Evolutionary conservation across 202 grass and related monocot species (phyloP).

Genomic region (Thinopyrum obtusiflorum): DNA sequence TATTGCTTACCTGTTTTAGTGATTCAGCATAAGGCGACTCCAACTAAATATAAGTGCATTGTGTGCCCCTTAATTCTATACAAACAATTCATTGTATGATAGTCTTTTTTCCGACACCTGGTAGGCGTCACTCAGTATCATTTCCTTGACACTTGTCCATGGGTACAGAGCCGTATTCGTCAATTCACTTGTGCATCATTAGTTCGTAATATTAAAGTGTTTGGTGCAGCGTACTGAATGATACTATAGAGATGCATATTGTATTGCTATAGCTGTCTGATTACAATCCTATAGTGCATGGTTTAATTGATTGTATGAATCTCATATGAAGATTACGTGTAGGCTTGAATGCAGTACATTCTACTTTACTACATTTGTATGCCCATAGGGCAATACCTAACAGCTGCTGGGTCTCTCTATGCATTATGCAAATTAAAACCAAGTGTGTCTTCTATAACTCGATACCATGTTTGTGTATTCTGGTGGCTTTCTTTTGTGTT

Average conservation of each 20-base stretch:
- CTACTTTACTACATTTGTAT: conserved; percentile 19
- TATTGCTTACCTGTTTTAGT: conserved; percentile 23
- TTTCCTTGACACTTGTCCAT: conserved; percentile 12
- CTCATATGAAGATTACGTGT: conserved; percentile 7
- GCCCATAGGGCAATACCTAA: conserved; percentile 6
- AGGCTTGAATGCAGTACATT: conserved; percentile 1
- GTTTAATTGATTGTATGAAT: conserved; percentile 9
- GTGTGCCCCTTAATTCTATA: not conserved
- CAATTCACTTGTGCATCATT: not conserved
- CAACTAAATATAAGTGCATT: not conserved
- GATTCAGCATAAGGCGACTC: not conserved
- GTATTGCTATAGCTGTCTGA: not conserved
- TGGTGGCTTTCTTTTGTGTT: not conserved
- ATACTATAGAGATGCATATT: conserved; percentile 23
- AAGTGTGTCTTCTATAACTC: conserved; percentile 21
- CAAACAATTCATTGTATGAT: conserved; percentile 8
- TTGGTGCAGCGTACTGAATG: not conserved
- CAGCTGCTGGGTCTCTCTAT: conserved; percentile 6
- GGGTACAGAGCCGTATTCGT: not conserved
- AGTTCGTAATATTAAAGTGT: not conserved
- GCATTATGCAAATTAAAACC: conserved; percentile 3
- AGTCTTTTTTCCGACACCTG: not conserved
- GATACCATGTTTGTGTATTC: conserved; percentile 13
- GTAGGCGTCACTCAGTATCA: not conserved
- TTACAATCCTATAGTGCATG: not conserved